Conservation (phyloP, 768 basidiomycete genomes). For the Cantharellus cinnabarinus region DNA sequence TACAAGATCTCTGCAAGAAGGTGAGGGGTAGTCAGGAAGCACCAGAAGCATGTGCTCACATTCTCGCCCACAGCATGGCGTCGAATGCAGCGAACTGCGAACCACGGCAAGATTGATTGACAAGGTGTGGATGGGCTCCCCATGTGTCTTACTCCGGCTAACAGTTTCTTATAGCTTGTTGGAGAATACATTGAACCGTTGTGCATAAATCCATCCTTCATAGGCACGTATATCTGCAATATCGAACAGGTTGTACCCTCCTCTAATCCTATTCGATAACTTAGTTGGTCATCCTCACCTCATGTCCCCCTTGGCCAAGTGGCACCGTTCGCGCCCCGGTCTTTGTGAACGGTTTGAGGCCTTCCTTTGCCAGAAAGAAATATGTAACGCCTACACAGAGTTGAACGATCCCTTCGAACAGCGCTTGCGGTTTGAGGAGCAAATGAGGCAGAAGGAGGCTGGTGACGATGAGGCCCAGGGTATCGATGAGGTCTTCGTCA, state of each 20-base stretch:
- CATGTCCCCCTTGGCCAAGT: conserved; percentile 98
- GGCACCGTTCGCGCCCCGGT: conserved; percentile 90
- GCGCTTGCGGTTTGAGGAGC: conserved; percentile 86
- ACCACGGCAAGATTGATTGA: conserved; percentile 90
- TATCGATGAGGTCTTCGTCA: conserved; percentile 85
- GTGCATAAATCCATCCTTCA: conserved; percentile 92
- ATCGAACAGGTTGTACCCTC: not conserved
- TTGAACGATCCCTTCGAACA: conserved; percentile 98
- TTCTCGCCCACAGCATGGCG: conserved; percentile 46
- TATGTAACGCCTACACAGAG: conserved; percentile 98
- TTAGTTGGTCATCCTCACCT: conserved; percentile 94
- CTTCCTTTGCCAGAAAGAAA: conserved; percentile 95
- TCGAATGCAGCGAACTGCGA: conserved; percentile 89
- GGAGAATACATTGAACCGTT: conserved; percentile 96
- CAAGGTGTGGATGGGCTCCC: conserved; percentile 34
- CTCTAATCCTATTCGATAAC: not conserved
- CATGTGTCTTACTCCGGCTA: conserved; percentile 2
- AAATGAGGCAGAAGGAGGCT: conserved; percentile 82
- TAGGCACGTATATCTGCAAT: conserved; percentile 28
- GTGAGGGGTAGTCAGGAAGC: conserved; percentile 19
- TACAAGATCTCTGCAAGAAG: conserved; percentile 69
- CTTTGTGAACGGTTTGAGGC: conserved; percentile 97
- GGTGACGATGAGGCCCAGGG: conserved; percentile 98
- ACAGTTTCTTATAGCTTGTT: conserved; percentile 41
- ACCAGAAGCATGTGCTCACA: not conserved